A percentile compares a stretch with the other conserved stretches of the same genome.
Conservation (phyloP, 768 basidiomycete genomes). For the Lepiota brunneoincarnata region DNA sequence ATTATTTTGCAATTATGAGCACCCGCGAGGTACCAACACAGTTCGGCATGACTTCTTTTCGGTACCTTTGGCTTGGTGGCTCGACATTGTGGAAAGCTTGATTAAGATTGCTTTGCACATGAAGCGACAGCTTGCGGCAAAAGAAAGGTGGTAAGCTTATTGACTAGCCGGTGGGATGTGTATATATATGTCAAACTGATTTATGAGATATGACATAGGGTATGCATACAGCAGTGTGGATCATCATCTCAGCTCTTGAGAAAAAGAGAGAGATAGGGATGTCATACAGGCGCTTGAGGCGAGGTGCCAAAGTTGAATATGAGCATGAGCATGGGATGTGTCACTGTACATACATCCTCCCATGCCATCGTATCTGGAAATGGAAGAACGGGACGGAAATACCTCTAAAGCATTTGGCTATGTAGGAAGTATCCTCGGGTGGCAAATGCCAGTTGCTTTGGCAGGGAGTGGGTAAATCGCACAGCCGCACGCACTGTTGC, state of each 20-base stretch:
- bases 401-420: background rate
- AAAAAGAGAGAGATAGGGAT: too few relatives aligned
- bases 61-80: background rate
- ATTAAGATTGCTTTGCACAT: background rate
- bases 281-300: background rate
- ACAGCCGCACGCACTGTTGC: background rate
- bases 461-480: conserved; percentile 11
- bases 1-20: background rate
- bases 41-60: background rate
- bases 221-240: background rate
- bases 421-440: background rate
- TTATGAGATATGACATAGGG: background rate
- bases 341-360: background rate
- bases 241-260: background rate
- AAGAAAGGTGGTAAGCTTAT: conserved; percentile 5
- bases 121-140: background rate
- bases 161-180: background rate
- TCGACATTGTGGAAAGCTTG: background rate
- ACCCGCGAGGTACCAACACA: conserved; percentile 5
- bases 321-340: background rate
- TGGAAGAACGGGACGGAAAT: conserved; percentile 7
- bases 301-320: background rate
- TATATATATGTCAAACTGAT: background rate
- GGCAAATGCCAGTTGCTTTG: conserved; percentile 5
- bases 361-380: conserved; percentile 5